Base-by-base conservation (phyloP, 768 basidiomycete genomes). In the Lanmaoa pseudosensibilis region DNA sequence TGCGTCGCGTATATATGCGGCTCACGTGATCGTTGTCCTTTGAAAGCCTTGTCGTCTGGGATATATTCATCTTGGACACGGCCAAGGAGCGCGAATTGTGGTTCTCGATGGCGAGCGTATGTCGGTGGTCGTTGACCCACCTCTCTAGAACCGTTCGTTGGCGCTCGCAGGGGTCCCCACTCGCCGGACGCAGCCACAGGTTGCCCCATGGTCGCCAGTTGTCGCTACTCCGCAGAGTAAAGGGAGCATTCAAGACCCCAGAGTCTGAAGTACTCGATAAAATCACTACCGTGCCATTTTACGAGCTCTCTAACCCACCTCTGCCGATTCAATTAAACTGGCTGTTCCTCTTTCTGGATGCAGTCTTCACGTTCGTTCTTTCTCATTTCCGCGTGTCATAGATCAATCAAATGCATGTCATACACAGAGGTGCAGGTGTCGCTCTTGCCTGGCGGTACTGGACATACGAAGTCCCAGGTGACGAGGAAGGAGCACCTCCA, bases 361-460 rank as follows among this genome's bases (percentile, higher is more conserved):
- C 64, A 1, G 50, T 71, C 15, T 71, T 71, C 54, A 73, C 69
- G 69, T 70, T 50, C 49, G 69, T 66, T 39, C 23, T 39, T 23
- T 38, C 10, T 39, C 53, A 19, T 41, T 5, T 16, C 38, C 33
- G 41, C 32, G 11, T 32, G 40, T 43, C 46, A 13, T 44, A 2
- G 15, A 48, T 38, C 44, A 33, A 43, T 53, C 15, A 5, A 18
- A 46, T 19, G 6, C 36, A 18, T 30, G 11, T 47, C 37, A 5
- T 21, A n/a, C 30, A 33, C 57, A 69, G 68, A 7, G 65, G 70
- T 18, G 41, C 69, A 9, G 71, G 67, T 40, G 63, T 54, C 27
- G 67, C 57, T 10, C 37, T 73, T 10, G 65, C 67, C 16, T 71
- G 67, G 71, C 65, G 51, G 33, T 62, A 71, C 47, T 71, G 67